Conservation (phyloP, 352 stramenopile genomes). For the Phytophthora pseudosyringae region DNA sequence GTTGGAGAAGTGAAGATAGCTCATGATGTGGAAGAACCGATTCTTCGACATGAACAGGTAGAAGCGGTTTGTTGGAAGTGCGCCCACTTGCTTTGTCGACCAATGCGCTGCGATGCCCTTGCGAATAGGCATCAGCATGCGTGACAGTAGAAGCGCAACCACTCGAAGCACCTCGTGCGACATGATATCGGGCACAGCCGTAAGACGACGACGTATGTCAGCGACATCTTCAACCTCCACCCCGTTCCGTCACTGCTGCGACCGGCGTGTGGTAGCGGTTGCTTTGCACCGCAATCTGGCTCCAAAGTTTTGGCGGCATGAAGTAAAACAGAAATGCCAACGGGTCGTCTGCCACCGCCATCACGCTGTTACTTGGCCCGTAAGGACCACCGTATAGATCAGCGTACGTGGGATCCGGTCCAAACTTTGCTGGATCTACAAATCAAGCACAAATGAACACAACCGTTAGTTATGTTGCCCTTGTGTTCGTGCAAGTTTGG, state of each 20-base stretch:
- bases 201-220: not conserved
- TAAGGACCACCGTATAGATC: not conserved
- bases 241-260: not conserved
- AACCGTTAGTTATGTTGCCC: not conserved
- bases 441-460: too few relatives aligned
- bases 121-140: not conserved
- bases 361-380: not conserved
- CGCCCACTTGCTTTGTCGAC: too few relatives aligned
- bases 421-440: not conserved
- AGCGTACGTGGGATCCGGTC: not conserved
- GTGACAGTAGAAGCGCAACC: not conserved
- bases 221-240: not conserved
- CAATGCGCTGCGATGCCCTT: too few relatives aligned
- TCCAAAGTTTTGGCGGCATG: not conserved
- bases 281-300: not conserved
- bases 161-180: not conserved
- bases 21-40: not conserved
- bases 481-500: not conserved
- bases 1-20: not conserved
- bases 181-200: not conserved
- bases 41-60: not conserved
- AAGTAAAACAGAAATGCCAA: not conserved
- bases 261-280: not conserved
- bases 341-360: not conserved
- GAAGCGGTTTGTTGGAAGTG: too few relatives aligned